Percentiles rank a stretch among this genome's conserved stretches.
Evolutionary conservation across 73 alveolate genomes (phyloP).

Genomic region (Paramecium primaurelia): DNA sequence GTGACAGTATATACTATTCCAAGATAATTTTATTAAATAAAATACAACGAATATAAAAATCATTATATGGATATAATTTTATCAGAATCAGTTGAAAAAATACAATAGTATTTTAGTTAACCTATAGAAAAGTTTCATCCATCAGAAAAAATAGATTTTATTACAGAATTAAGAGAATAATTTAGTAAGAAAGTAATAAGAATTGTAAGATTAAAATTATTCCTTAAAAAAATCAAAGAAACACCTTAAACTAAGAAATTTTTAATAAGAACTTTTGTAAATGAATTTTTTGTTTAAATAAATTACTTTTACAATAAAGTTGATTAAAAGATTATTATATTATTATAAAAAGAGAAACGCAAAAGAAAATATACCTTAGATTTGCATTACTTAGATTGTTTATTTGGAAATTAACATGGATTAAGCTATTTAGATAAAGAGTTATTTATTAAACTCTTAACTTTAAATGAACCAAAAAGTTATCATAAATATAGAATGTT

Average conservation of each 20-base stretch:
- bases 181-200: background rate
- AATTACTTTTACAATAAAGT: background rate
- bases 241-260: background rate
- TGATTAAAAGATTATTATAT: background rate
- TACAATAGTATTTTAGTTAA: background rate
- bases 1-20: background rate
- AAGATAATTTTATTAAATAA: conserved; percentile 28
- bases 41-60: background rate
- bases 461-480: background rate
- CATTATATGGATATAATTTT: background rate
- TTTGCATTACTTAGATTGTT: background rate
- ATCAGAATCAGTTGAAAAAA: background rate
- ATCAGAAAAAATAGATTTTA: background rate
- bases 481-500: background rate
- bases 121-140: background rate
- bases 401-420: background rate
- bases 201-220: background rate
- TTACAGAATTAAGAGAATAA: background rate
- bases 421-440: background rate
- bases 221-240: background rate
- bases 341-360: background rate
- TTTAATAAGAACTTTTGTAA: background rate
- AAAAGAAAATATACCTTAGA: background rate
- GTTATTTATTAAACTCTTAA: background rate
- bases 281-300: background rate